Conservation (phyloP, 352 stramenopile genomes). For the Pythium brachiatum region DNA sequence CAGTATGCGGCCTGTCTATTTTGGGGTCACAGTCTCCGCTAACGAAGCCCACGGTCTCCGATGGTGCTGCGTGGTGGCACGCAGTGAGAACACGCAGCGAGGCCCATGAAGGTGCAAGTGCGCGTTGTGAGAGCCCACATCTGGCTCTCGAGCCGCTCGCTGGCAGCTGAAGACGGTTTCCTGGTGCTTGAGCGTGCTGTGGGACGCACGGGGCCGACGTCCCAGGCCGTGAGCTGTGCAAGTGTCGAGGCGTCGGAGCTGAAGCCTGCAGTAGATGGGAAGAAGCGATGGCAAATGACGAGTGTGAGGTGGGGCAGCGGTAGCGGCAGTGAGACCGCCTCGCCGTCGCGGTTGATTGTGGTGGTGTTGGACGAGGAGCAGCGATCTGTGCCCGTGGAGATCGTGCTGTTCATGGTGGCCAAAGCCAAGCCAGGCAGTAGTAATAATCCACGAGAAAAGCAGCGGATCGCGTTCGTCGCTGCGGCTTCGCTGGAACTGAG, state of each 20-base stretch:
- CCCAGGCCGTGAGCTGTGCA: constrained; percentile 10
- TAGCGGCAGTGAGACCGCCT: not conserved
- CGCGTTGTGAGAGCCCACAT: constrained; percentile 34
- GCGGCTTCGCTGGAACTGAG: constrained; percentile 30
- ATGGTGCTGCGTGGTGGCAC: too few relatives aligned
- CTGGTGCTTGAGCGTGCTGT: constrained; percentile 35
- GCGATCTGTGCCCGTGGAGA: constrained; percentile 19
- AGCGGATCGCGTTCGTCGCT: constrained; percentile 37
- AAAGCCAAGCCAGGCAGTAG: not conserved
- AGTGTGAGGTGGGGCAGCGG: constrained; percentile 2
- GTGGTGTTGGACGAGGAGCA: not conserved
- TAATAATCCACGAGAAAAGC: not conserved
- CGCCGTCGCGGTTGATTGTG: not conserved
- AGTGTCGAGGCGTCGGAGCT: not conserved
- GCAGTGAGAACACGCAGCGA: not conserved
- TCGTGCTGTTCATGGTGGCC: constrained; percentile 34
- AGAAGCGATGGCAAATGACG: constrained; percentile 2
- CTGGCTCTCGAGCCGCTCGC: constrained; percentile 35
- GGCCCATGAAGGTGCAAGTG: constrained; percentile 33
- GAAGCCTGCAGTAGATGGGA: not conserved
- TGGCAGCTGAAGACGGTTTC: constrained; percentile 35
- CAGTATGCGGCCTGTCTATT: not conserved
- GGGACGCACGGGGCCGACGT: not conserved
- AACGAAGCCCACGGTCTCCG: not conserved
- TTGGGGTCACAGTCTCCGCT: not conserved